Evolutionary conservation across 345 rosid genomes (phyloP), one percentile per base, ranked within the genome.

Genomic region (Chamaenerion angustifolium): DNA sequence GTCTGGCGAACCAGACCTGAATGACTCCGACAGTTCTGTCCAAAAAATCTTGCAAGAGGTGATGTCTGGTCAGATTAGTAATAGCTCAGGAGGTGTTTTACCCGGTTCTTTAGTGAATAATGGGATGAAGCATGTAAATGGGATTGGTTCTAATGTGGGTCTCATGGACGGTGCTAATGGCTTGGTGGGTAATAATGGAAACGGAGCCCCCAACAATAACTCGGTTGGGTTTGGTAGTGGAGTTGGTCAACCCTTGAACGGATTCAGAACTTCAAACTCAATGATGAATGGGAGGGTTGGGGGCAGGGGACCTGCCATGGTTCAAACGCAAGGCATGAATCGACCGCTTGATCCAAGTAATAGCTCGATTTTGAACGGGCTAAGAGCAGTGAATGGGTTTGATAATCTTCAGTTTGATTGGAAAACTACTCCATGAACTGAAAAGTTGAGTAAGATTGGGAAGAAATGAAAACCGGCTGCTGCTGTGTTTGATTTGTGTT

Each of bases 21-120:
- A 67, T 40, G 90, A 78, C 56, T 70, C 96, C 0, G 81, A 71
- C 55, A 92, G 84, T 58, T 76, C 95, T 16, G 96, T 87, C 43
- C 90, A 88, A 72, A 92, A 92, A 68, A 72, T 92, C 57, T 65
- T 92, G 48, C 90, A 85, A 25, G 88, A 80, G 11, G 63, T 87
- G 78, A 73, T 80, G 75, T 67, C 83, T 55, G 61, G 61, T 74
- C 90, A 88, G 59, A 69, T 72, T 35, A 77, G 72, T 43, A 75
- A 69, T 23, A 43, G 64, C 2, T 75, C 82, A 23, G 68, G 77
- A 47, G 71, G 79, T 78, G 78, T 35, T 52, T 80, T 85, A 19
- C 68, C 66, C 46, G 79, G 79, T 35, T 58, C 92, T 16, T 52
- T 76, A 27, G 84, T 77, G 52, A 75, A 64, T 42, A 88, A 82